Base-by-base conservation (phyloP, 2,329 filamentous ascomycete genomes). In the Hirsutella thompsonii region DNA sequence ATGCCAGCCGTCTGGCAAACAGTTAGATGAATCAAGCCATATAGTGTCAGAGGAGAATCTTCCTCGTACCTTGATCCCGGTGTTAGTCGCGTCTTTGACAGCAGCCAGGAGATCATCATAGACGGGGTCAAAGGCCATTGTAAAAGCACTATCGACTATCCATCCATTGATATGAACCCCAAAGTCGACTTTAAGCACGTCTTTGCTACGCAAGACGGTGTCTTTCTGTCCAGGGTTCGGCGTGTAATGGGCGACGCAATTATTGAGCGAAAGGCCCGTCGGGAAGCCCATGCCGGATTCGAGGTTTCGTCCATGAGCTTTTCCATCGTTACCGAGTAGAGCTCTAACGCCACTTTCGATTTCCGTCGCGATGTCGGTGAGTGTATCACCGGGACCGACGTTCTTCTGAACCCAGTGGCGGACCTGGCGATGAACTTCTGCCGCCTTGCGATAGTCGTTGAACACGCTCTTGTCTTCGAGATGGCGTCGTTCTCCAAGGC, bases 251-350 rank as follows among this genome's bases (percentile, higher is more conserved):
- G 86, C 85, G 1, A 83, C 83, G 45, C 81, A 81, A 53, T 89
- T 74, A 59, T 92, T 88, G 48, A 92, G 70, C 54, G 80, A 86
- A 35, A 92, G 64, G 39, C 86, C 86, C 2, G 83, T 88, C 1
- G 86, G 86, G 59, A 92, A 92, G 1, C 82, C 85, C 71, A 90
- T 80, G 28, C 85, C 85, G 20, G 79, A 80, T 54, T 77, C 76
- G 47, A 88, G 67, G 42, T 76, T 76, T 48, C 88, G 83, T 1
- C 86, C 86, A 44, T 84, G 79, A 46, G 83, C 74, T 19, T 89
- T 61, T 1, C 83, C 85, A 49, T 73, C 71, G 54, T 92, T 83
- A 0, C 81, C 84, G 11, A 82, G 76, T 46, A 92, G 62, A 8
- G 80, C 75, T 46, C 85, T 75, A 20, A 89, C 83, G 34, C 81